Conservation (phyloP, 768 basidiomycete species). For the Vishniacozyma victoriae region DNA sequence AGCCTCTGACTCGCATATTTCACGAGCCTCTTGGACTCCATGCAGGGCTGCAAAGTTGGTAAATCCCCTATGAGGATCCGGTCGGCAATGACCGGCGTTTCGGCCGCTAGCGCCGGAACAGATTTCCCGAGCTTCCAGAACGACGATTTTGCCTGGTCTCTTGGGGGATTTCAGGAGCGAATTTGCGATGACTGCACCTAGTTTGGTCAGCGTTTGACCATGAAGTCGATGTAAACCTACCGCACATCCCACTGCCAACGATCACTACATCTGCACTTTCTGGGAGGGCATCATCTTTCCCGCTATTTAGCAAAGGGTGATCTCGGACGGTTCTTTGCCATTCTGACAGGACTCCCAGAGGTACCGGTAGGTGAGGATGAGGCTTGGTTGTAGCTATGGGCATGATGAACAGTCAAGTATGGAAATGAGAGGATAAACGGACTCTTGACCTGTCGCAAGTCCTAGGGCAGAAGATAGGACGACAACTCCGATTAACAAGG, state of each 20-base stretch:
- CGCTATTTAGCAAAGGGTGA: slow-evolving; percentile 25
- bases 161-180: slow-evolving; percentile 14
- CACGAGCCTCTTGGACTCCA: slow-evolving; percentile 26
- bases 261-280: slow-evolving; percentile 29
- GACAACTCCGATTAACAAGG: too few species aligned
- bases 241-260: slow-evolving; percentile 28
- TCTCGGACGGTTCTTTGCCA: slow-evolving; percentile 26
- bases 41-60: slow-evolving; percentile 49
- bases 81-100: slow-evolving; percentile 41
- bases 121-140: slow-evolving; percentile 74
- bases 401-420: too few species aligned
- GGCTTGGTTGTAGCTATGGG: slow-evolving; percentile 17
- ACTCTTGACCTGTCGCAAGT: too few species aligned
- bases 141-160: slow-evolving; percentile 50
- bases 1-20: slow-evolving; percentile 32
- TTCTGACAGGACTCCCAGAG: slow-evolving; percentile 19
- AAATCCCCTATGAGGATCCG: slow-evolving; percentile 21
- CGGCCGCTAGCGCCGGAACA: slow-evolving; percentile 60
- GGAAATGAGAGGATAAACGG: too few species aligned
- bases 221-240: slow-evolving; percentile 6
- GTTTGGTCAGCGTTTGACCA: neutral
- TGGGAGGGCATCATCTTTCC: slow-evolving; percentile 18
- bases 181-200: slow-evolving; percentile 24
- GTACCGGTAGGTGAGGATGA: slow-evolving; percentile 23
- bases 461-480: too few species aligned